Evolutionary conservation across 345 rosid genomes (phyloP), one percentile per base, ranked within the genome.

Genomic region (Rhizophora apiculata): DNA sequence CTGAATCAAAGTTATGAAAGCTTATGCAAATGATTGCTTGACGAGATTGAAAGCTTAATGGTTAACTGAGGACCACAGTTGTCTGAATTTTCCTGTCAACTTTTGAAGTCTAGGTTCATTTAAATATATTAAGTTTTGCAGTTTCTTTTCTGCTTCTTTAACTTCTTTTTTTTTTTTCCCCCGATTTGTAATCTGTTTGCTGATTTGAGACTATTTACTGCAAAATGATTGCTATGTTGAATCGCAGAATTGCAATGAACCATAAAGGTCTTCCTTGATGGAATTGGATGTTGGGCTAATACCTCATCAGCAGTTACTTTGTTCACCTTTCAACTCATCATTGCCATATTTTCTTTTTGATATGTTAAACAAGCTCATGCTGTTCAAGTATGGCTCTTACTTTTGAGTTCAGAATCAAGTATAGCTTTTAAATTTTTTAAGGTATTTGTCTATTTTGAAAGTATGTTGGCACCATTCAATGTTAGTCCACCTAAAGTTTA

Each of bases 1-100:
- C 32, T 66, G 18, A 18, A 29, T 64, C n/a, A 66, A 65, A 36
- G 43, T 54, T 57, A 70, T 69, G 63, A 74, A 60, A 59, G 61
- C 48, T 36, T 39, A 15, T 48, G 8, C 26, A 30, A 20, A 30
- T 48, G 65, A 24, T 56, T 39, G 73, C 64, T 69, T 75, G 65
- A 60, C 71, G 76, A 68, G 36, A 56, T 43, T 69, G 57, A 26
- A 64, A 39, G 71, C 74, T 68, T 74, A 68, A 74, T 64, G 71
- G 72, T 79, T 79, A 65, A 20, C 66, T 69, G 72, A 75, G 82
- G 72, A 62, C 30, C 39, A 27, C 19, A 26, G 46, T 27, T 5
- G n/a, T 6, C 27, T 54, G 11, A 11, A 21, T 54, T 8, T 54
- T 20, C 5, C 10, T 39, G 46, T 39, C 46, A 1, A 39, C 46